These are phyloP conservation scores for Saccharum officinarum DNA, from an alignment of 176 grass and related monocot species.

Conservation along the genomic window DNA sequence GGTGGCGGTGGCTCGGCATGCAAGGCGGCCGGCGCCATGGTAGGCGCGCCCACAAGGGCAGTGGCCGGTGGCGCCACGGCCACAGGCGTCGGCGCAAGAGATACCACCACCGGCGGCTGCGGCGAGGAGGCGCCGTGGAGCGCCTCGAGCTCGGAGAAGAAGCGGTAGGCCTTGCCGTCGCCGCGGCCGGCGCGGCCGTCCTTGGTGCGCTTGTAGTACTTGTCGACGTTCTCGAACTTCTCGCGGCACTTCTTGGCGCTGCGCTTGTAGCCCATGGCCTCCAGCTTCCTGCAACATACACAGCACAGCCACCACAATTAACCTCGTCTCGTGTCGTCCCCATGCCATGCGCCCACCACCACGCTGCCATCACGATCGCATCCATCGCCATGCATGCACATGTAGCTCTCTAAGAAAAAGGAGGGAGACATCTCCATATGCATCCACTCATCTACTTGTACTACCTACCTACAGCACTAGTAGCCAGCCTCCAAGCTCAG, in stretches of 20 bases:
- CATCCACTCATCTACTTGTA: background rate
- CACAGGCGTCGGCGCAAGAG: conserved; percentile 16
- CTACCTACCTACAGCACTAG: background rate
- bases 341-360: background rate
- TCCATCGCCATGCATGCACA: conserved; percentile 4
- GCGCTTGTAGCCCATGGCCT: conserved; percentile 73
- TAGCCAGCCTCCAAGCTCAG: background rate
- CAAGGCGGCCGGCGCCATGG: background rate
- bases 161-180: conserved; percentile 80
- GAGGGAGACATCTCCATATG: background rate
- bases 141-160: conserved; percentile 89
- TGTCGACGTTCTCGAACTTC: conserved; percentile 98
- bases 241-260: conserved; percentile 97
- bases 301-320: conserved; percentile 19
- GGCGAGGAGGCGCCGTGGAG: conserved; percentile 52
- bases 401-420: background rate
- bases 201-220: conserved; percentile 98
- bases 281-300: conserved; percentile 56
- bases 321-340: background rate
- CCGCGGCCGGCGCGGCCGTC: conserved; percentile 70
- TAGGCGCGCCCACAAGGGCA: background rate
- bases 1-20: conserved; percentile 6
- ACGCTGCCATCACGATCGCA: background rate
- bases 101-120: background rate
- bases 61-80: conserved; percentile 1